A percentile compares a stretch with the other conserved stretches of the same genome.
Conservation (phyloP, 1,284 basidiomycete genomes). For the Gastroboletus turbinatus region DNA sequence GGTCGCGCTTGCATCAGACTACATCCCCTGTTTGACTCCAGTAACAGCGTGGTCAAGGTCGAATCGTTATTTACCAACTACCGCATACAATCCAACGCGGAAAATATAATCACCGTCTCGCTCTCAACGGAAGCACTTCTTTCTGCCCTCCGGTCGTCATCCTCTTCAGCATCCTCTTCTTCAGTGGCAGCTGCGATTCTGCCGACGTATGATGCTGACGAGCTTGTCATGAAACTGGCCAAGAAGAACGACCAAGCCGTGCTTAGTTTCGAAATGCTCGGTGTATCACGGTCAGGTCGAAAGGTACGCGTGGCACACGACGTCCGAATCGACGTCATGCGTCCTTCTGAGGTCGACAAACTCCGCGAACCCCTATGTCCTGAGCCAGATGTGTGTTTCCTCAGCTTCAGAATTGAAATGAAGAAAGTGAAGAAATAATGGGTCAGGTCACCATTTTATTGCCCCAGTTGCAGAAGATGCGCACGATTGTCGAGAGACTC, state of each 20-base stretch:
- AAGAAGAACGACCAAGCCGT: constrained; percentile 80
- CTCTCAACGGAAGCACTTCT: constrained; percentile 75
- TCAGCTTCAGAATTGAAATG: background rate
- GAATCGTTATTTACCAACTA: constrained; percentile 79
- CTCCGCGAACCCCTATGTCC: constrained; percentile 85
- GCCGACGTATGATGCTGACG: constrained; percentile 50
- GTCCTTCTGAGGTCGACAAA: constrained; percentile 66
- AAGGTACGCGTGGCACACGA: constrained; percentile 66
- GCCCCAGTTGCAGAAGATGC: constrained; percentile 75
- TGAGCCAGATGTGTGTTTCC: constrained; percentile 70
- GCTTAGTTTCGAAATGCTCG: constrained; percentile 70
- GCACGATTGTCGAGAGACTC: constrained; percentile 77
- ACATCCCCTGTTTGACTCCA: background rate
- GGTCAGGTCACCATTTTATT: constrained; percentile 78
- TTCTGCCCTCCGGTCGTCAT: constrained; percentile 69
- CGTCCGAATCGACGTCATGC: constrained; percentile 76
- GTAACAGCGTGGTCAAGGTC: constrained; percentile 55
- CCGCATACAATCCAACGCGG: constrained; percentile 84
- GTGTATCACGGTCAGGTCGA: constrained; percentile 53
- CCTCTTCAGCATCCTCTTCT: constrained; percentile 41
- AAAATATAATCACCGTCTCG: constrained; percentile 79
- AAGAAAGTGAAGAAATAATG: constrained; percentile 5
- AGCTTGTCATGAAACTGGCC: constrained; percentile 79
- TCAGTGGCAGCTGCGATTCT: constrained; percentile 31
- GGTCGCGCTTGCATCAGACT: constrained; percentile 30